phyloP scores from a whole-genome alignment of 1,139 yeast genomes.

The Williopsis jadinii region DNA sequence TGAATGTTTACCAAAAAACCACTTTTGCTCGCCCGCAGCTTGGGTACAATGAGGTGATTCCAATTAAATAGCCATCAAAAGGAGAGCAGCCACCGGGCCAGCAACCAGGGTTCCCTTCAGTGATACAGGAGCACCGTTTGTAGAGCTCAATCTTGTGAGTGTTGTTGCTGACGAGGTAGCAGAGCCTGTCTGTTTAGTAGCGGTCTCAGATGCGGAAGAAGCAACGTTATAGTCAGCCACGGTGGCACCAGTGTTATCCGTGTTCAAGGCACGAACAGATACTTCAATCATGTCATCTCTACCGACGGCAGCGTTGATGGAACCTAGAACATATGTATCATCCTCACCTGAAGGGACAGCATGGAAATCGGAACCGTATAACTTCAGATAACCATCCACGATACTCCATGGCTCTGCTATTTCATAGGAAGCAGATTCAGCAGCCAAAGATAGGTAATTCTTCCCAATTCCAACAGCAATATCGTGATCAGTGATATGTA shows the following conservation, averaged over 20 bases:
- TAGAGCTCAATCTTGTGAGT: not conserved
- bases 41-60: too few relatives aligned
- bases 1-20: too few relatives aligned
- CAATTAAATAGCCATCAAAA: too few relatives aligned
- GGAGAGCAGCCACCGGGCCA: too few relatives aligned
- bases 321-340: constrained; percentile 7
- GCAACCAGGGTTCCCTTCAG: not conserved
- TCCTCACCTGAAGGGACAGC: constrained; percentile 10
- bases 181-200: not conserved
- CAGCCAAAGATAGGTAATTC: constrained; percentile 3
- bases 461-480: constrained; percentile 5
- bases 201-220: not conserved
- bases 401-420: constrained; percentile 6
- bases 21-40: too few relatives aligned
- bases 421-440: constrained; percentile 1
- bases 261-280: constrained; percentile 4
- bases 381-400: constrained; percentile 5
- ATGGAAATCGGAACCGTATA: constrained; percentile 7
- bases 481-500: constrained; percentile 1
- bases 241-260: constrained; percentile 1
- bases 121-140: not conserved
- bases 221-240: constrained; percentile 1
- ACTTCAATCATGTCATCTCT: constrained; percentile 7
- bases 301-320: constrained; percentile 10
- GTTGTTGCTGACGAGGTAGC: not conserved